Evolutionary conservation across 169 alveolate genomes (phyloP).

Genomic region (Ichthyophthirius multifiliis): DNA sequence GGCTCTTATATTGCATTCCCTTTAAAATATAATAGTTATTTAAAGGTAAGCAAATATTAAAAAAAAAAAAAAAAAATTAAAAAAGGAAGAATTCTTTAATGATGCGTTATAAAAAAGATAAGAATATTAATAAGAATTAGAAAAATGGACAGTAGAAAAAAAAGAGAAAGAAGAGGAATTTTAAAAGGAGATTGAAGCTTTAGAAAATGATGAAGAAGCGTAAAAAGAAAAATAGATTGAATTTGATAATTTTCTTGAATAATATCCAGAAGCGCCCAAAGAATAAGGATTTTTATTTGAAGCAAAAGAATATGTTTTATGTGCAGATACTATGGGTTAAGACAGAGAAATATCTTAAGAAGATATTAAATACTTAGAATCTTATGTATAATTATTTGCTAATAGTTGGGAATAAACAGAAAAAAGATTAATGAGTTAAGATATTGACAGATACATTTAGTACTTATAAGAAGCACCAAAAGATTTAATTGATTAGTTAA

Average conservation of each 20-base stretch:
- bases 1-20: constrained; percentile 80
- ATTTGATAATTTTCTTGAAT: constrained; percentile 54
- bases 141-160: constrained; percentile 33
- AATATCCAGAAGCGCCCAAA: constrained; percentile 17
- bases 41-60: constrained; percentile 48
- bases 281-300: constrained; percentile 37
- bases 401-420: constrained; percentile 55
- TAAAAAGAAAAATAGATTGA: constrained; percentile 45
- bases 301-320: constrained; percentile 65
- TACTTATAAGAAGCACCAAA: constrained; percentile 41
- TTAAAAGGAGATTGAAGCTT: constrained; percentile 37
- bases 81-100: constrained; percentile 35
- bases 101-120: constrained; percentile 46
- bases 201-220: constrained; percentile 51
- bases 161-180: constrained; percentile 28
- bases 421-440: constrained; percentile 51
- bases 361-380: constrained; percentile 58
- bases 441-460: constrained; percentile 48
- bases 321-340: constrained; percentile 83
- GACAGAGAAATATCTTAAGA: constrained; percentile 65
- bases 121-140: constrained; percentile 48
- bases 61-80: constrained; percentile 48
- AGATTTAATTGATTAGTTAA: constrained; percentile 29
- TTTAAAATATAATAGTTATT: constrained; percentile 63
- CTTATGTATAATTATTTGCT: constrained; percentile 50